These are phyloP conservation scores for Hippophae gyantsensis DNA, from an alignment of 306 rosid genomes.

Conservation along the genomic window DNA sequence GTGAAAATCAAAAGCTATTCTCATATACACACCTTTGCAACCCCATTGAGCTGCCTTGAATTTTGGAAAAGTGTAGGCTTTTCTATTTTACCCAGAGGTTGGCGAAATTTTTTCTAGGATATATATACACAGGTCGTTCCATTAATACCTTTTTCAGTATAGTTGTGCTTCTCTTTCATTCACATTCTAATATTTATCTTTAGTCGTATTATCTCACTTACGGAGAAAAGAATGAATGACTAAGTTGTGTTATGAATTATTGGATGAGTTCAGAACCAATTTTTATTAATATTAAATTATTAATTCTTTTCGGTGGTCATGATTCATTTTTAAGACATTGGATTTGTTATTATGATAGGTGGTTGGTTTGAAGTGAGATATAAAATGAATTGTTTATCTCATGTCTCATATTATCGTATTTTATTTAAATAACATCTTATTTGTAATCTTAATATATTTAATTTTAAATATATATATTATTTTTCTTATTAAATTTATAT, in stretches of 20 bases:
- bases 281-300: neutral
- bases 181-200: neutral
- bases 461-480: too few species aligned
- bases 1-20: neutral
- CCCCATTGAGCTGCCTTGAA: neutral
- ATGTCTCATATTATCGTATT: too few species aligned
- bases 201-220: neutral
- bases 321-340: neutral
- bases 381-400: too few species aligned
- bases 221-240: too few species aligned
- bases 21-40: neutral
- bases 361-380: too few species aligned
- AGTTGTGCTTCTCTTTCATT: neutral
- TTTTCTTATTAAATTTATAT: too few species aligned
- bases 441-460: too few species aligned
- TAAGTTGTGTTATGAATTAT: neutral
- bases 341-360: too few species aligned
- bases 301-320: neutral
- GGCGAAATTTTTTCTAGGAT: constrained; percentile 9
- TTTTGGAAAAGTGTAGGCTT: neutral
- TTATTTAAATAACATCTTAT: too few species aligned
- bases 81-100: neutral
- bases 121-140: neutral
- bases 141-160: neutral
- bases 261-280: neutral